phyloP scores from a whole-genome alignment of 495 filamentous ascomycete species.

The Penicillium arizonense region DNA sequence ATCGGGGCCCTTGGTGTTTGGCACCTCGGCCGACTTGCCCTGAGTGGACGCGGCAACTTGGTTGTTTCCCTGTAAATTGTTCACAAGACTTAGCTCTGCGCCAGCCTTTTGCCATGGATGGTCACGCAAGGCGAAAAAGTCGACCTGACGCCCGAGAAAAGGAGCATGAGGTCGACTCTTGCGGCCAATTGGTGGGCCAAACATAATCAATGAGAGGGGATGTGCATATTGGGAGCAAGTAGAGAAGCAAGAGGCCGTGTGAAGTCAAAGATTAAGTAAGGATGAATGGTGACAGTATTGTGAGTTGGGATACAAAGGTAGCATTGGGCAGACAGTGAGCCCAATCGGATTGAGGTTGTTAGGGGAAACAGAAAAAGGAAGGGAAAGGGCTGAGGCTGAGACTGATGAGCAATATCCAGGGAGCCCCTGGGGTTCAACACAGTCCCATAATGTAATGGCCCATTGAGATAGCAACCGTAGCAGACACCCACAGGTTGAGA shows the following conservation, averaged over 20 bases:
- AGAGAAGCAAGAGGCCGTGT: background rate
- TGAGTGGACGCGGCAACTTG: conserved; percentile 22
- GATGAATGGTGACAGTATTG: conserved; percentile 7
- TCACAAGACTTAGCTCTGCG: conserved; percentile 39
- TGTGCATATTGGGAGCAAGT: conserved; percentile 12
- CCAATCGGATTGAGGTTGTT: background rate
- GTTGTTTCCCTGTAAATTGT: conserved; percentile 34
- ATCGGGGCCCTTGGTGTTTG: conserved; percentile 38
- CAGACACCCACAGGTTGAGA: background rate
- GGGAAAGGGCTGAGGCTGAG: background rate
- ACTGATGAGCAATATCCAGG: background rate
- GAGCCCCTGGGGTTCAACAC: background rate
- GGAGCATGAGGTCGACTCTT: conserved; percentile 11
- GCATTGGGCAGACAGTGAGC: conserved; percentile 2
- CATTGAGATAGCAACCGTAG: background rate
- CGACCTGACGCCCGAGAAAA: conserved; percentile 3
- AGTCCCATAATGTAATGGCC: background rate
- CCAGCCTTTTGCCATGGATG: conserved; percentile 18
- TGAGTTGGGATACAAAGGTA: conserved; percentile 1
- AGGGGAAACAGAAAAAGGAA: background rate
- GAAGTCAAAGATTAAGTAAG: background rate
- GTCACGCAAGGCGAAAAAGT: conserved; percentile 4
- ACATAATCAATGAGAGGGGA: conserved; percentile 3
- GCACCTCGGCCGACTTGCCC: conserved; percentile 26
- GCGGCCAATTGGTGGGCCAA: conserved; percentile 3